Evolutionary conservation across 306 rosid species (phyloP), one percentile per base, ranked within the genome.

Genomic region (Glycine tomentella): DNA sequence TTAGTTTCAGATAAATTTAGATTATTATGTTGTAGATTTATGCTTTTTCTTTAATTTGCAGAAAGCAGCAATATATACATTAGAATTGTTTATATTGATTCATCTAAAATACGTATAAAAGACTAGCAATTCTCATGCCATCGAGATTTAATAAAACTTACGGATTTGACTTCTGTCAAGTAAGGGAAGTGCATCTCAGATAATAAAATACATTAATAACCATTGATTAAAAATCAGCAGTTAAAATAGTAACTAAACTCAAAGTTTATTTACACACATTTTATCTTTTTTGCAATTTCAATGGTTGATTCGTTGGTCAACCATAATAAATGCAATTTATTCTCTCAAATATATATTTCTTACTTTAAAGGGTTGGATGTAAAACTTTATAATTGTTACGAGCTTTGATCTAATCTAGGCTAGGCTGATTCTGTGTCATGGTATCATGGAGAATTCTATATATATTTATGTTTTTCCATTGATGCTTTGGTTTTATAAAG

Each of bases 1-100:
- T 92, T 17, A 75, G 88, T 56, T 75, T 45, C 45, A 69, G 11
- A 36, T 56, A 10, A 17, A 0, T 45, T 51, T 38, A 2, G 33
- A 25, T 25, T 25, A 40, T 12, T 51, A 9, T 48, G 15, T 7
- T 0, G 0, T 7, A 25, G 14, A 59, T 20, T 59, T 59, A 4
- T 8, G 2, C 10, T 58, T 57, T 11, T 65, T 7, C 0, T 77
- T 25, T 25, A 25, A 25, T 49, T 59, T 46, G 33, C 38, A 45
- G 3, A 46, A 36, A 73, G 15, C 6, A 44, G 40, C 3, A 2
- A 15, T 40, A 16, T 38, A 4, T n/a, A 12, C 31, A 2, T 7
- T 15, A 74, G 14, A 69, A 9, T 4, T 49, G 8, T 46, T 81
- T 3, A 14, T 36, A 42, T 20, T 72, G 40, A 9, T 62, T 63